Evolutionary conservation across 164 flowering plant genomes (phyloP), one percentile per base, ranked within the genome.

Genomic region (Aristolochia californica): DNA sequence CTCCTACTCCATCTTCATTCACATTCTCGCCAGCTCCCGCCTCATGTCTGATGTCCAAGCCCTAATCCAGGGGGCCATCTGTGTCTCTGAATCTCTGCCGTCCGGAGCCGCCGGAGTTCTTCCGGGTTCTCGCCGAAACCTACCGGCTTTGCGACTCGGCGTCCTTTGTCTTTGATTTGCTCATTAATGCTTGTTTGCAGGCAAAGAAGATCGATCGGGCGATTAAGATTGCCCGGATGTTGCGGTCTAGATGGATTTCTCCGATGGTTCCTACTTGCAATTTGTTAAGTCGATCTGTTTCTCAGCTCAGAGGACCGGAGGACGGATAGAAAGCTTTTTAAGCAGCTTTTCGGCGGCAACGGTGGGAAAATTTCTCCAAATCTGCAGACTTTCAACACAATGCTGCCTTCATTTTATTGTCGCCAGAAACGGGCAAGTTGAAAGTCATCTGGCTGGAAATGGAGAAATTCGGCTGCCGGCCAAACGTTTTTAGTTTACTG

Each of bases 161-260:
- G 1, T 95, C 98, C 0, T 80, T 91, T 56, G 96, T 91, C 70
- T 91, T 91, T 60, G 98, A 88, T 73, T 68, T 88, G 72, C 67
- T 88, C 57, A 73, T 85, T 18, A 65, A 58, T 43, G 73, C 82
- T 28, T 83, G 81, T 59, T 58, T 86, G 47, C 74, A 78, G 7
- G 55, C 77, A 50, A 78, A 71, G 28, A 79, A 68, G 68, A 61
- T 78, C 20, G 90, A 86, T 51, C 62, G 62, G 21, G 61, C 87
- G 18, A 16, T 84, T 14, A 65, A 72, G 23, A 72, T 84, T 48
- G 81, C 72, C 40, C 70, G 78, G 12, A 61, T 74, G 76, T 69
- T 88, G 48, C 62, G 64, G 54, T 76, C 84, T 27, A 74, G 83
- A 13, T 70, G 74, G 28, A 76, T 81, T 61, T 68, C 59, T 61